Evolutionary conservation across 768 basidiomycete species (phyloP), one percentile per base, ranked within the genome.

Genomic region (Tephrocybe sp.): DNA sequence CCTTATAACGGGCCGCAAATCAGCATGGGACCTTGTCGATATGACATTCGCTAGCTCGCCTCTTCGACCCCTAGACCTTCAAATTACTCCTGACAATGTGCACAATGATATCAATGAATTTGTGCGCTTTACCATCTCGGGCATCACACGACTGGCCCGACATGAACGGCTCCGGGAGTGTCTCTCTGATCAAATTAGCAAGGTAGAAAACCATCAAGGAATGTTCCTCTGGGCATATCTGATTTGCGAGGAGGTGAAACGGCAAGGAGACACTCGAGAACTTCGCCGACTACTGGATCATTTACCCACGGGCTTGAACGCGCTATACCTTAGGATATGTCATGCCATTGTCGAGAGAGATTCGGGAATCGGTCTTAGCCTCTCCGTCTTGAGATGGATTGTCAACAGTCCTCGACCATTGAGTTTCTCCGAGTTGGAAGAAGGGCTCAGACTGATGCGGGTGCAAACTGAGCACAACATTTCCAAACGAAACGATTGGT

Each of bases 201-300:
- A 31, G 23, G 21, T 23, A 10, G 38, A 40, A 1, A 52, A 52
- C 37, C 50, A 52, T 33, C 50, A 47, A 36, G 50, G 50, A 18
- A 52, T 52, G 45, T 52, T 52, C 15, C 39, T 52, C 15, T 52
- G 50, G 50, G 45, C 40, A 21, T 52, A 22, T 24, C 38, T 46
- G 3, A 46, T 52, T 24, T 52, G 50, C 18, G 34, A 46, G 24
- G 50, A 52, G 29, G 45, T 52, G 5, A 42, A 47, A 7, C 45
- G 50, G 18, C 50, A 52, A 18, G 44, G 40, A 19, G n/a, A 41
- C 6, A 8, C 22, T n/a, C 12, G 18, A 4, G 50, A 15, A 9
- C 39, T 52, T 18, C 31, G 36, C 11, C 22, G 13, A 18, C 45
- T 52, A 12, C 44, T 52, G 9, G 30, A 41, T 18, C 34, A 41